These are phyloP conservation scores for Takashimella koratensis DNA, from an alignment of 1,284 basidiomycete species.

Conservation along the genomic window DNA sequence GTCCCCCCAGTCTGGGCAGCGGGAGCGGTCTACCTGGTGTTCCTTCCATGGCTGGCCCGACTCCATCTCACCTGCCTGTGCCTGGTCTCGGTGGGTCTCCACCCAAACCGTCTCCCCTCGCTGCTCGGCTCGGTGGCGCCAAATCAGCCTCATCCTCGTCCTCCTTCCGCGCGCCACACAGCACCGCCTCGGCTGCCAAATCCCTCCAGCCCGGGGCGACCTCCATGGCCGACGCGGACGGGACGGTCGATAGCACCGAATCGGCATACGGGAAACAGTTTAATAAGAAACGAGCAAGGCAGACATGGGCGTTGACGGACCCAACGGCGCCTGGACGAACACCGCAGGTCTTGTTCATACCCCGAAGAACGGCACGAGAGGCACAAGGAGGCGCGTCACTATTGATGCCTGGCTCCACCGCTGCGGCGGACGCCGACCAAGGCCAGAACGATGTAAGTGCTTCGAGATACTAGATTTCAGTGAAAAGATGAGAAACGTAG, in stretches of 20 bases:
- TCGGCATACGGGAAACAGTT: slow-evolving; percentile 16
- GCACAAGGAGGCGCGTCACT: not conserved
- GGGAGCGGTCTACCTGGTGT: not conserved
- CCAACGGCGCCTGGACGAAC: slow-evolving; percentile 25
- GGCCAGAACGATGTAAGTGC: slow-evolving; percentile 15
- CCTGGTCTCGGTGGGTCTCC: too few relatives aligned
- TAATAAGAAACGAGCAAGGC: slow-evolving; percentile 17
- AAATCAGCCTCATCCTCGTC: not conserved
- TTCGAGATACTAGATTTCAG: too few relatives aligned
- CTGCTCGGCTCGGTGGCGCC: not conserved
- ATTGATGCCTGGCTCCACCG: not conserved
- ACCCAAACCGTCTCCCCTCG: not conserved
- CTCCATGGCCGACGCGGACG: not conserved
- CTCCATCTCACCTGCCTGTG: too few relatives aligned
- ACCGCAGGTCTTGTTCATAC: slow-evolving; percentile 38
- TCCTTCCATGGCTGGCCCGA: not conserved
- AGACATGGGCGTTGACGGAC: slow-evolving; percentile 28
- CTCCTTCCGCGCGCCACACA: not conserved
- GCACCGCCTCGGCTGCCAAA: not conserved
- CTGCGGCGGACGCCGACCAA: not conserved
- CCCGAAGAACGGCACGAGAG: slow-evolving; percentile 6
- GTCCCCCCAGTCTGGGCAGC: not conserved
- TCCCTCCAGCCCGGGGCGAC: not conserved
- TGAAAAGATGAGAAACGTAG: too few relatives aligned
- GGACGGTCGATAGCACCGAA: slow-evolving; percentile 9